Evolutionary conservation across 768 basidiomycete species (phyloP).

Genomic region (Clitopilus hobsonii): DNA sequence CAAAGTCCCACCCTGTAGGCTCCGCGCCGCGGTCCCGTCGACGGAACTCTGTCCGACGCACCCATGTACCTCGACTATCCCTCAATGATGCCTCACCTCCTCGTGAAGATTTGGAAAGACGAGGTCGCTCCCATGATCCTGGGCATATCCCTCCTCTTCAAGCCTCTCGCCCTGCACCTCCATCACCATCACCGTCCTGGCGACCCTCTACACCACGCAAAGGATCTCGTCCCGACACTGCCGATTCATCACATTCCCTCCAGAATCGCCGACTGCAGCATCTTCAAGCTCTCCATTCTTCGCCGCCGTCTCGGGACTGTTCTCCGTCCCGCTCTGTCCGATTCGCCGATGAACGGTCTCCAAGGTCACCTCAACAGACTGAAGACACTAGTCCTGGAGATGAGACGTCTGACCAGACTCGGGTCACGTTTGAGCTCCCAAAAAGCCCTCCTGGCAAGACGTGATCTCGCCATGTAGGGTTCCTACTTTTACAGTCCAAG

Average conservation of each 20-base stretch:
- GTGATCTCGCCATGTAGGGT: not conserved
- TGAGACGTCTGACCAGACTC: not conserved
- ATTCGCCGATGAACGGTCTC: conserved; percentile 28
- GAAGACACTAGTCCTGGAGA: not conserved
- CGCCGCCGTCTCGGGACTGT: conserved; percentile 30
- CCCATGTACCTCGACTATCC: conserved; percentile 4
- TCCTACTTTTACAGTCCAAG: too few species aligned
- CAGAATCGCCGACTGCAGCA: conserved; percentile 28
- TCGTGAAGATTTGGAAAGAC: conserved; percentile 4
- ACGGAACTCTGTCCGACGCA: conserved; percentile 11
- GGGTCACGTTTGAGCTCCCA: conserved; percentile 4
- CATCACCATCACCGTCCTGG: conserved; percentile 4
- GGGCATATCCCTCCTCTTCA: conserved; percentile 5
- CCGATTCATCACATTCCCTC: conserved; percentile 14
- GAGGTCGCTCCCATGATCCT: conserved; percentile 5
- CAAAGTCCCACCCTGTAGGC: conserved; percentile 7
- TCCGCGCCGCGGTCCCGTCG: conserved; percentile 7
- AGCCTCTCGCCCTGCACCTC: conserved; percentile 3
- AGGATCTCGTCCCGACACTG: conserved; percentile 18
- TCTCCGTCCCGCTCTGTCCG: conserved; percentile 43
- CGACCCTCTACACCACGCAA: conserved; percentile 10
- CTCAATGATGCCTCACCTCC: not conserved
- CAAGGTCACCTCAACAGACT: not conserved
- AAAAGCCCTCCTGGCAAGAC: conserved; percentile 1
- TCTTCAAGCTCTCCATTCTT: conserved; percentile 22